These are phyloP conservation scores for Melaleuca quinquenervia DNA, from an alignment of 345 rosid species.

Conservation along the genomic window DNA sequence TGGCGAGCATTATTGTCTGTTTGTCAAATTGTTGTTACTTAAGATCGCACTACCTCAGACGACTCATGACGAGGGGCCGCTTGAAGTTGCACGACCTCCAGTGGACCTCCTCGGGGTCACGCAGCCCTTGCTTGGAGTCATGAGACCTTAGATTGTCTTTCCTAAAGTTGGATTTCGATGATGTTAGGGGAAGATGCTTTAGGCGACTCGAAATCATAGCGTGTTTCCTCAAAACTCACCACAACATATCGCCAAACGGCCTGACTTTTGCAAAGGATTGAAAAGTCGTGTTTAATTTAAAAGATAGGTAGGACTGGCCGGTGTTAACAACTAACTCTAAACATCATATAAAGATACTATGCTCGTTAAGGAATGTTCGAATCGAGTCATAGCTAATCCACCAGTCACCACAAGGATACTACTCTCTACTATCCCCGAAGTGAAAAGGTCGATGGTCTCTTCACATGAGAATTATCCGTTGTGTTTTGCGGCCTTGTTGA, in stretches of 20 bases:
- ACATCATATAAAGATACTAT: not conserved
- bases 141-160: no score
- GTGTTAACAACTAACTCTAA: not conserved
- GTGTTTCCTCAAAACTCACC: not conserved
- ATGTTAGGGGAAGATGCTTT: not conserved
- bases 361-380: accelerated
- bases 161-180: no score
- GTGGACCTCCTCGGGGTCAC: no score
- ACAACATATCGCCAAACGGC: not conserved
- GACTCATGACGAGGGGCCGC: no score
- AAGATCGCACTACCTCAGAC: accelerated
- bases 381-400: accelerated
- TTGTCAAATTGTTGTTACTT: accelerated
- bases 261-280: not conserved
- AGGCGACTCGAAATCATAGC: not conserved
- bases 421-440: accelerated
- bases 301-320: accelerated
- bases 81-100: no score
- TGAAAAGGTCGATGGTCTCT: not conserved
- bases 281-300: no score
- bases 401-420: no score
- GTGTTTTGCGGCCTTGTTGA: not conserved
- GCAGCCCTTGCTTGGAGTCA: no score
- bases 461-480: not conserved
- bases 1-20: no score